These are phyloP conservation scores for Cytospora mali DNA, from an alignment of 2,329 filamentous ascomycete genomes.

Conservation along the genomic window DNA sequence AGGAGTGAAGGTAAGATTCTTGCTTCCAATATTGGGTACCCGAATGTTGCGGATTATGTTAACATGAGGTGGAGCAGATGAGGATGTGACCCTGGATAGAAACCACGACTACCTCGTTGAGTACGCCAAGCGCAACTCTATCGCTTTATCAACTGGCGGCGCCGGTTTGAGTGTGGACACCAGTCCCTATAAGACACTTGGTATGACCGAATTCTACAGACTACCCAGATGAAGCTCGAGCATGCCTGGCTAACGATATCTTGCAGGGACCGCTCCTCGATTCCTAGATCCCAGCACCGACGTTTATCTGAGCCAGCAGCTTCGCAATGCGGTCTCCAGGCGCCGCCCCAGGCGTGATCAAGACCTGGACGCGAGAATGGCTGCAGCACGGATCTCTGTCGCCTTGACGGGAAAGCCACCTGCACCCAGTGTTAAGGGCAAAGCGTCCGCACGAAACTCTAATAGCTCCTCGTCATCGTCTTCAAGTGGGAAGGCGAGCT, in stretches of 20 bases:
- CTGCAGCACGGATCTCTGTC: slow-evolving; percentile 11
- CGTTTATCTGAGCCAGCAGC: slow-evolving; percentile 12
- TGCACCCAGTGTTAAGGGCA: neutral
- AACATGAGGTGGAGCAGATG: neutral
- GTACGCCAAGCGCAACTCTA: slow-evolving; percentile 7
- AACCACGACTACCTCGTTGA: neutral
- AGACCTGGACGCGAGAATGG: slow-evolving; percentile 11
- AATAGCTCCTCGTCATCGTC: slow-evolving; percentile 16
- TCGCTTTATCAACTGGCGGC: neutral
- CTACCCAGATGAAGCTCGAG: neutral
- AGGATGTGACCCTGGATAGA: neutral
- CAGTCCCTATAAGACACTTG: neutral
- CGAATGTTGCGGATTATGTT: neutral
- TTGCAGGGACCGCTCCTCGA: neutral
- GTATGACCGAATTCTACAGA: slow-evolving; percentile 15
- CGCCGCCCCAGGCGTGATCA: neutral
- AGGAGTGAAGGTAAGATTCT: slow-evolving; percentile 19
- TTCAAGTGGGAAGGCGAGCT: slow-evolving; percentile 16
- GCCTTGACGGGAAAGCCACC: neutral
- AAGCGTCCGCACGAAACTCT: slow-evolving; percentile 5
- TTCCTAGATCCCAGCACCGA: slow-evolving; percentile 11
- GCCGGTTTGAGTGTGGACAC: neutral
- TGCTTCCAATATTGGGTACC: no score
- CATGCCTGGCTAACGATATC: slow-evolving; percentile 13
- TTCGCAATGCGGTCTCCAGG: neutral